These are phyloP conservation scores for Myriosclerotinia scirpicola DNA, from an alignment of 2,329 filamentous ascomycete species.

Conservation along the genomic window DNA sequence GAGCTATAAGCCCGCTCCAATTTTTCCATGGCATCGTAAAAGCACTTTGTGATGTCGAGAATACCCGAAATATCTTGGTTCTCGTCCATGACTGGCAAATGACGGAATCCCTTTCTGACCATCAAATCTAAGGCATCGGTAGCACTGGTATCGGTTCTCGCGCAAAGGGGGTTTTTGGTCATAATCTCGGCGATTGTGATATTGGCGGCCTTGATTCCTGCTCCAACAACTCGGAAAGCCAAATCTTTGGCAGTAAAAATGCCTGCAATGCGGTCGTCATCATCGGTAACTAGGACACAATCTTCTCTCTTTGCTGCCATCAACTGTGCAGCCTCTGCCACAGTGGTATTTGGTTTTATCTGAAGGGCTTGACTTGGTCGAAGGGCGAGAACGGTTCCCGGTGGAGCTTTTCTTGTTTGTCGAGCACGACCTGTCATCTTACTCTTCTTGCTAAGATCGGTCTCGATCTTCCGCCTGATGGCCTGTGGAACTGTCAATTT, in stretches of 20 bases:
- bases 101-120: constrained; percentile 97
- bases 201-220: constrained; percentile 82
- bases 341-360: constrained; percentile 92
- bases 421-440: constrained; percentile 74
- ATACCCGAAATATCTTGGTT: constrained; percentile 99
- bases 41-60: constrained; percentile 98
- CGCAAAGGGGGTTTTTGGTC: constrained; percentile 99
- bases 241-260: constrained; percentile 99
- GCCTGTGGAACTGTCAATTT: constrained; percentile 57
- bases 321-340: constrained; percentile 93
- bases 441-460: constrained; percentile 97
- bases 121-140: constrained; percentile 97
- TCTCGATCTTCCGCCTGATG: constrained; percentile 95
- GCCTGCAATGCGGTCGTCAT: constrained; percentile 95
- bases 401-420: constrained; percentile 88
- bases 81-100: constrained; percentile 98
- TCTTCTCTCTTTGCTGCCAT: constrained; percentile 99
- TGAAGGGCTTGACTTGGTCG: constrained; percentile 95
- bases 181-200: constrained; percentile 98
- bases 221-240: constrained; percentile 92
- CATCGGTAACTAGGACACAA: constrained; percentile 95
- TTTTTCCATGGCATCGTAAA: constrained; percentile 99
- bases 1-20: constrained; percentile 95
- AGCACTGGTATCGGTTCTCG: constrained; percentile 94
- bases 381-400: constrained; percentile 90